Conservation (phyloP, 352 stramenopile genomes). For the Phytophthora sp. region DNA sequence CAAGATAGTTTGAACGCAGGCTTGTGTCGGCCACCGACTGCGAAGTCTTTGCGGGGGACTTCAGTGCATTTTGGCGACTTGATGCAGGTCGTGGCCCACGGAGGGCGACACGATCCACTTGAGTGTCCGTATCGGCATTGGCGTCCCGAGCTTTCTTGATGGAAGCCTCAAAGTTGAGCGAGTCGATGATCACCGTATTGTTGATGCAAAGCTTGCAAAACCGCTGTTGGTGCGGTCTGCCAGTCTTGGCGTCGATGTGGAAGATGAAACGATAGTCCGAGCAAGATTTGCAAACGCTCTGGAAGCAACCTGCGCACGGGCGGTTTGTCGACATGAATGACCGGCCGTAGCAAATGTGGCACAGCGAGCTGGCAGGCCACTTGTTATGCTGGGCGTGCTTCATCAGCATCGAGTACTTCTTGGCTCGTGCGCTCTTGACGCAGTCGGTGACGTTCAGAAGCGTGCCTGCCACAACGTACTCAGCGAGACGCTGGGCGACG, state of each 20-base stretch:
- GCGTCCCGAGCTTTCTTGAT: slow-evolving; percentile 24
- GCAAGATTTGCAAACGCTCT: slow-evolving; percentile 56
- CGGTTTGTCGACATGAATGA: slow-evolving; percentile 47
- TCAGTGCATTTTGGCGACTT: slow-evolving; percentile 24
- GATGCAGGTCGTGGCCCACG: slow-evolving; percentile 9
- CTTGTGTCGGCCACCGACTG: slow-evolving; percentile 34
- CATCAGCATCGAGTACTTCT: slow-evolving; percentile 49
- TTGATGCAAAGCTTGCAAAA: slow-evolving; percentile 61
- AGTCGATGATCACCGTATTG: slow-evolving; percentile 36
- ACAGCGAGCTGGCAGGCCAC: slow-evolving; percentile 37
- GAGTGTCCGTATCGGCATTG: slow-evolving; percentile 25
- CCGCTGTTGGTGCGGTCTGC: slow-evolving; percentile 37
- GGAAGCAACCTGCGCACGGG: slow-evolving; percentile 47
- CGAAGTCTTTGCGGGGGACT: slow-evolving; percentile 24
- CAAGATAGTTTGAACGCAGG: slow-evolving; percentile 41
- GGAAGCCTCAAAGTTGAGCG: slow-evolving; percentile 37
- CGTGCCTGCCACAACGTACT: slow-evolving; percentile 49
- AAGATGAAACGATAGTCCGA: slow-evolving; percentile 56
- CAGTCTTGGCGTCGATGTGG: slow-evolving; percentile 46
- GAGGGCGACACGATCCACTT: slow-evolving; percentile 23
- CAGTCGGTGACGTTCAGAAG: slow-evolving; percentile 42
- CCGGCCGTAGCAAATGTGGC: slow-evolving; percentile 51
- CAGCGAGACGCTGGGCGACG: slow-evolving; percentile 40
- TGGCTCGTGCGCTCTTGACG: slow-evolving; percentile 47
- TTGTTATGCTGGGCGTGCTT: slow-evolving; percentile 38